Base-by-base conservation (phyloP, 805 yeast genomes). In the Yueomyces sinensis region DNA sequence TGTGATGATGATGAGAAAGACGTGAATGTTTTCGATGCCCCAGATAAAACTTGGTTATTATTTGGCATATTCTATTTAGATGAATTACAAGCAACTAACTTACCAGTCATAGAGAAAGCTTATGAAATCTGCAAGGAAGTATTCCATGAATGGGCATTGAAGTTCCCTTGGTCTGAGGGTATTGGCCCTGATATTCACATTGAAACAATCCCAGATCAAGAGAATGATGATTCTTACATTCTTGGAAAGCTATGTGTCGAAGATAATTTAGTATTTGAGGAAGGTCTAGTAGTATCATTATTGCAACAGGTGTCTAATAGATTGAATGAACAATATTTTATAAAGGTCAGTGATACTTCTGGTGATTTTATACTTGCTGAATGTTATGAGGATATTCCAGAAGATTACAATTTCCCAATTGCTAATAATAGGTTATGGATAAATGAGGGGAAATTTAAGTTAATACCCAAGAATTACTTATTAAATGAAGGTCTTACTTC, bases 321-420 rank as follows among this genome's bases (percentile, higher is more conserved):
- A 13, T 17, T 36, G 6, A 44, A 43, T 4, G 35, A 55, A 42
- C 33, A 65, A 62, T 34, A 70, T 3, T 70, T 57, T 44, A 59
- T 72, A 4, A 69, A 64, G 28, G 40, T 61, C 2, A 56, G 60
- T 38, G 82, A 75, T 44, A 62, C 65, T 2, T 78, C 71, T 31
- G 72, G 76, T 6, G 83, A 77, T 38, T 66, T 69, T 31, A 33
- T 75, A 9, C 46, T 76, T 31, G 61, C 69, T 7, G 76, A 72
- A 39, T 62, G 68, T 1, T 58, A 66, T 27, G 68, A 72, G 3
- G 37, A 41, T 2, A 38, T 73, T 2, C 74, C 76, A 0, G 55
- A 56, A 4, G 59, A 54, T 5, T 73, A 73, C 2, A 60, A 54
- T 15, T 60, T 54, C 34, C 64, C 76, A 0, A 45, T 54, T 13